Evolutionary conservation across 306 rosid species (phyloP).

Genomic region (Datisca glomerata): DNA sequence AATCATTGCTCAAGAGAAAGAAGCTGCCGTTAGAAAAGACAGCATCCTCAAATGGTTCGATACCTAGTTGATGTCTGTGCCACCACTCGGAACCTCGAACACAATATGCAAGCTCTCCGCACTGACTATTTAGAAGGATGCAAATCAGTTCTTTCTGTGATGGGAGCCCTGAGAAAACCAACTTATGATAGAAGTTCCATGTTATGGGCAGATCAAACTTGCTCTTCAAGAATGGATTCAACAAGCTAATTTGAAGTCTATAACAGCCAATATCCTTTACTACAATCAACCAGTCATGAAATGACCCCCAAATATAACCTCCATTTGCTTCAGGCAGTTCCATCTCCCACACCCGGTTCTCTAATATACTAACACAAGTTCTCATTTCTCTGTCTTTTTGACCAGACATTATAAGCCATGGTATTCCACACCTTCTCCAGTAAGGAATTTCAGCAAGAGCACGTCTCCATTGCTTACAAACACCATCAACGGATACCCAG

Average conservation of each 20-base stretch:
- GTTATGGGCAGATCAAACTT: conserved; percentile 31
- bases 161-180: conserved; percentile 40
- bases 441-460: conserved; percentile 33
- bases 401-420: conserved; percentile 49
- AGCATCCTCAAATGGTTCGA: conserved; percentile 47
- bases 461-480: conserved; percentile 44
- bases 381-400: conserved; percentile 30
- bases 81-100: conserved; percentile 28
- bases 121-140: conserved; percentile 38
- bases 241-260: conserved; percentile 26
- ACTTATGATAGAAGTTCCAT: conserved; percentile 58
- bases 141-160: conserved; percentile 23
- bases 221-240: conserved; percentile 38
- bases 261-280: conserved; percentile 23
- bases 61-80: conserved; percentile 23
- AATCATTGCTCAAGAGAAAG: conserved; percentile 33
- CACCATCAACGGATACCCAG: conserved; percentile 37
- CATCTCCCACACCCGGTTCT: conserved; percentile 44
- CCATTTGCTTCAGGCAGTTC: conserved; percentile 27
- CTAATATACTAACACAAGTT: conserved; percentile 39
- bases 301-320: conserved; percentile 56
- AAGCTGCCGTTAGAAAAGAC: conserved; percentile 41
- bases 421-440: conserved; percentile 37
- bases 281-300: conserved; percentile 46
- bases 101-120: conserved; percentile 34